Evolutionary conservation across 1,139 yeast genomes (phyloP).

Genomic region (Diutina pseudorugosa): DNA sequence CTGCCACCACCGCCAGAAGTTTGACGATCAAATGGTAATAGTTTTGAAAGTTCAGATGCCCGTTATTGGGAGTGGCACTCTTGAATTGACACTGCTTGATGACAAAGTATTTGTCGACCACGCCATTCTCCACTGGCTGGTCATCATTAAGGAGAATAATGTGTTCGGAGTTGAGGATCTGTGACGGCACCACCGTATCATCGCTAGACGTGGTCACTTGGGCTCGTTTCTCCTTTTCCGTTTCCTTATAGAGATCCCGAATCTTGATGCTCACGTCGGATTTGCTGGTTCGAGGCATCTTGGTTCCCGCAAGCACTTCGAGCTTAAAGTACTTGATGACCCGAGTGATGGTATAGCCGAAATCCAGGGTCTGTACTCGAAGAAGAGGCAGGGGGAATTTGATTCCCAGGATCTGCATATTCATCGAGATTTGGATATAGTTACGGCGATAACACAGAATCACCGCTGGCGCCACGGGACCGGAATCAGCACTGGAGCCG

Average conservation of each 20-base stretch:
- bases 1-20: conserved; percentile 29
- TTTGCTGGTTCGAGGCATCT: not conserved
- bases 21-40: conserved; percentile 39
- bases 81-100: conserved; percentile 42
- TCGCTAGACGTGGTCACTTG: not conserved
- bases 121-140: conserved; percentile 12
- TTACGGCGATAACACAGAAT: conserved; percentile 37
- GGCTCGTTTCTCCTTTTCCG: conserved; percentile 1
- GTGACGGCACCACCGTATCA: conserved; percentile 13
- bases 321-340: conserved; percentile 2
- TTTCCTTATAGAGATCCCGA: not conserved
- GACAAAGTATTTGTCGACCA: conserved; percentile 22
- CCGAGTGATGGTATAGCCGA: conserved; percentile 1
- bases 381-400: not conserved
- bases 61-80: conserved; percentile 55
- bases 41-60: conserved; percentile 43
- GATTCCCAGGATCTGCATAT: conserved; percentile 16
- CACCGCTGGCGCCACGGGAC: conserved; percentile 11
- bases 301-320: not conserved
- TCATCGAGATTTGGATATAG: conserved; percentile 26
- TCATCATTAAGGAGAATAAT: conserved; percentile 20
- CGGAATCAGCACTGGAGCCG: conserved; percentile 5
- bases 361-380: conserved; percentile 1
- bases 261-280: not conserved
- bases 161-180: conserved; percentile 17